Evolutionary conservation across 1,139 yeast genomes (phyloP), one percentile per base, ranked within the genome.

Genomic region (Geotrichum candidum): DNA sequence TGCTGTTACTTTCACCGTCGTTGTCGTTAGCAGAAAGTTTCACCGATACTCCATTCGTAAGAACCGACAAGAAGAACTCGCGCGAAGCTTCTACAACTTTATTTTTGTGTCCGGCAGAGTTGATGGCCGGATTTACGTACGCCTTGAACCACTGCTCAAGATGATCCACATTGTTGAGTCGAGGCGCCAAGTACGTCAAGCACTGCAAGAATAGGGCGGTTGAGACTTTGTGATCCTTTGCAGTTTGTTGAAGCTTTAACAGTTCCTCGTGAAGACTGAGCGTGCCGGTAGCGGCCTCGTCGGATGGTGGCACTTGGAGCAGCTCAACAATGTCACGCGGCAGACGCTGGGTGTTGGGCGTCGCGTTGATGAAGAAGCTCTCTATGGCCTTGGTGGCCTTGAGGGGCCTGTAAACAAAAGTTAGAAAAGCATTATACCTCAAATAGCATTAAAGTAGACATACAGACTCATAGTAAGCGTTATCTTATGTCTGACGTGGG

Each of bases 41-140:
- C 68, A 1, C 68, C 67, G 63, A 78, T 22, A 33, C 48, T 27
- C 66, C 65, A n/a, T 60, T 60, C 15, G 69, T 65, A 59, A 80
- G 68, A 10, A 82, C 72, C 1, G 72, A 71, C 22, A 69, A 63
- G 15, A 86, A 69, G 46, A 85, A 77, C 10, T 74, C 73, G 51
- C 83, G 71, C 6, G 85, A 68, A 50, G 78, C 76, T 9, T 73
- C 73, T 0, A 84, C 85, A 54, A 74, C 65, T 1, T 66, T 67
- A 51, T 73, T 68, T 53, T 67, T 66, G 56, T 73, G 78, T 1
- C 88, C 87, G 0, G 87, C 87, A 55, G 87, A 83, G 69, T 86
- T 87, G 1, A 85, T 75, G 0, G 88, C 86, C 0, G 85, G 83
- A 27, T 75, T 75, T 10, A 81, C 71, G 67, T 83, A 81, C n/a